These are phyloP conservation scores for Haematococcus lacustris DNA, from an alignment of 139 green algal species.

Conservation along the genomic window DNA sequence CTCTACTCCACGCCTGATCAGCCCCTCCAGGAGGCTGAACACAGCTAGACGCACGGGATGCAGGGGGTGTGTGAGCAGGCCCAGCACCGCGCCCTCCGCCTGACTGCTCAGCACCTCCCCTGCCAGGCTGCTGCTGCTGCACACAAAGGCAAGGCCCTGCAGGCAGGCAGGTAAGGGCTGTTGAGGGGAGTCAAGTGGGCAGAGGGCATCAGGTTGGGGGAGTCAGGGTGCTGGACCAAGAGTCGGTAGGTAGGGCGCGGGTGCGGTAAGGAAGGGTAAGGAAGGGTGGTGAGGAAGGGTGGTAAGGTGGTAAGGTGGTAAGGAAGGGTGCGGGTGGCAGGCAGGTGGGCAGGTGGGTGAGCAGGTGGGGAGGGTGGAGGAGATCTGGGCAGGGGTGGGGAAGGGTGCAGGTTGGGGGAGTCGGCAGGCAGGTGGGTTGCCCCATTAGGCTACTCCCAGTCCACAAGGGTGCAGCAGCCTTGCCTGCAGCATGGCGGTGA, in stretches of 20 bases:
- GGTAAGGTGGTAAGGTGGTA: too few relatives aligned
- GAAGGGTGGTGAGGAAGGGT: too few relatives aligned
- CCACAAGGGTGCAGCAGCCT: background rate
- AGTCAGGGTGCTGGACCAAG: too few relatives aligned
- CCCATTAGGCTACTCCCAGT: background rate
- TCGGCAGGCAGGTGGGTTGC: background rate
- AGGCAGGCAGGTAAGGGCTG: background rate
- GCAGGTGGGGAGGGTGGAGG: too few relatives aligned
- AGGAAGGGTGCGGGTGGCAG: too few relatives aligned
- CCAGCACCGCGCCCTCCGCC: constrained; percentile 13
- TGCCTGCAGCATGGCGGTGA: constrained; percentile 22
- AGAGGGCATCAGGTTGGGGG: too few relatives aligned
- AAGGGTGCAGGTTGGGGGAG: background rate
- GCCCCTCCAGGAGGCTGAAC: constrained; percentile 18
- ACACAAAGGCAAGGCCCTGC: constrained; percentile 15
- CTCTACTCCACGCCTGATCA: too few relatives aligned
- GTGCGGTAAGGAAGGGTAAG: too few relatives aligned
- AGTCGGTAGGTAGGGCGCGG: too few relatives aligned
- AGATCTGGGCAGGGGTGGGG: background rate
- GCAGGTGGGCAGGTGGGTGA: too few relatives aligned
- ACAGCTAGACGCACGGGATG: constrained; percentile 14
- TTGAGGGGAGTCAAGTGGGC: too few relatives aligned
- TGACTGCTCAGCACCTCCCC: background rate
- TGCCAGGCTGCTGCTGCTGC: constrained; percentile 1
- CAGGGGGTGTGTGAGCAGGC: constrained; percentile 12